Percentiles rank a stretch among this genome's conserved stretches.
These are phyloP conservation scores for Tuber brumale DNA, from an alignment of 495 filamentous ascomycete genomes.

Conservation along the genomic window DNA sequence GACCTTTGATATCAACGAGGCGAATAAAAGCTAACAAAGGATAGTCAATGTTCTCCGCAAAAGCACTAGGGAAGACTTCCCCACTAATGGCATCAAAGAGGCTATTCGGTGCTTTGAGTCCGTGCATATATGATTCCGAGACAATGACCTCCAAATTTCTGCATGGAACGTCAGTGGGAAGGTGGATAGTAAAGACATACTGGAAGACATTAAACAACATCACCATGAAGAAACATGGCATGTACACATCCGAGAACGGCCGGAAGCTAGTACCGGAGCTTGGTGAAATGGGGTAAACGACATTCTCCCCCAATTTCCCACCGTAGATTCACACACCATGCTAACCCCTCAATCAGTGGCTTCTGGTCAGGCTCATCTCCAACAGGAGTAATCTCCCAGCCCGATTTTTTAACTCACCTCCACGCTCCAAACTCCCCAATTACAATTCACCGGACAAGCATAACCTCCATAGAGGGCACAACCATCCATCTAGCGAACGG, in stretches of 20 bases:
- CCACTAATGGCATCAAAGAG: conserved; percentile 28
- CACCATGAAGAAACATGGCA: conserved; percentile 23
- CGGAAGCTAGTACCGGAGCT: conserved; percentile 24
- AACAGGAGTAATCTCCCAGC: conserved; percentile 26
- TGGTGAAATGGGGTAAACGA: conserved; percentile 9
- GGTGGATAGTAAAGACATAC: conserved; percentile 14
- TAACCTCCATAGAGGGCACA: conserved; percentile 9
- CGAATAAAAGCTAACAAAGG: not conserved
- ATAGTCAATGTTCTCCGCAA: conserved; percentile 40
- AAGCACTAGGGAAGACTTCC: conserved; percentile 39
- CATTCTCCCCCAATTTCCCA: not conserved
- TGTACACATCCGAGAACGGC: conserved; percentile 30
- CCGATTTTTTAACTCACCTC: conserved; percentile 29
- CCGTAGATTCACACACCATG: not conserved
- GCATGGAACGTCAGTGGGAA: conserved; percentile 20
- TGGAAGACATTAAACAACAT: conserved; percentile 23
- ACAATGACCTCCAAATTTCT: conserved; percentile 34
- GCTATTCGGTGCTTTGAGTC: conserved; percentile 33
- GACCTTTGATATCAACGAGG: not conserved
- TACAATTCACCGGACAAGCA: conserved; percentile 36
- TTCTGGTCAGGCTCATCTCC: conserved; percentile 31
- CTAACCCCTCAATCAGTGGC: conserved; percentile 11
- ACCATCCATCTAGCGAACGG: conserved; percentile 27
- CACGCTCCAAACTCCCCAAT: conserved; percentile 27
- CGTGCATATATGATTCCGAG: conserved; percentile 41